phyloP scores from a whole-genome alignment of 768 basidiomycete species.

The Hysterangium stoloniferum region DNA sequence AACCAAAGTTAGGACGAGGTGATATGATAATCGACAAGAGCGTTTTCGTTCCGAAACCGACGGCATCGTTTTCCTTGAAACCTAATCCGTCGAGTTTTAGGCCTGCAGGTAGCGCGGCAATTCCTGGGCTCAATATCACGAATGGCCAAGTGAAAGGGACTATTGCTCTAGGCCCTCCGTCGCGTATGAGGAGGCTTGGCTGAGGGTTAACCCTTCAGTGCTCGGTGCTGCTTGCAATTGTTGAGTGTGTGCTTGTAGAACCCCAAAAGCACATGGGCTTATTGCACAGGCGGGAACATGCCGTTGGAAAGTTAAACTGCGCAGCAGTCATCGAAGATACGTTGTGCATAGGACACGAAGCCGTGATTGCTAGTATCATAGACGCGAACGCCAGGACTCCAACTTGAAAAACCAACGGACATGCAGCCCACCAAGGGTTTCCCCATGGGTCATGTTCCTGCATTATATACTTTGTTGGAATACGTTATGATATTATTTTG shows the following conservation, averaged over 20 bases:
- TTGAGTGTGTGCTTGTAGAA: background rate
- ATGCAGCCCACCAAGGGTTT: too few species aligned
- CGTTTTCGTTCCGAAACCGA: background rate
- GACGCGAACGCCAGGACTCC: too few species aligned
- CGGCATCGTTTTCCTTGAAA: background rate
- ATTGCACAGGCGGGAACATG: too few species aligned
- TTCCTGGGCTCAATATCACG: background rate
- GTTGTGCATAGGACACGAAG: too few species aligned
- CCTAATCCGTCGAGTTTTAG: background rate
- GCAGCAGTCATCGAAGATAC: too few species aligned
- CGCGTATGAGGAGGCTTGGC: constrained; percentile 1
- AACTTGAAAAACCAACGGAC: too few species aligned
- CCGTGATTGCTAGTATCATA: too few species aligned
- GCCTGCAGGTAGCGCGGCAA: background rate
- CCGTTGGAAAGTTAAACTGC: too few species aligned
- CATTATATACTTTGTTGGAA: too few species aligned
- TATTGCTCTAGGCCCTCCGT: background rate
- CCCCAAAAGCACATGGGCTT: background rate
- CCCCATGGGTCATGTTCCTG: too few species aligned
- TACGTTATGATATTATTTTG: too few species aligned
- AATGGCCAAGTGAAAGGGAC: background rate
- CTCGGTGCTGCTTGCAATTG: background rate
- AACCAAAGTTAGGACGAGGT: background rate
- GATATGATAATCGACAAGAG: constrained; percentile 2
- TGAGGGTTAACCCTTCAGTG: background rate